Evolutionary conservation across 1,139 yeast species (phyloP).

Genomic region (Scheffersomyces titani): DNA sequence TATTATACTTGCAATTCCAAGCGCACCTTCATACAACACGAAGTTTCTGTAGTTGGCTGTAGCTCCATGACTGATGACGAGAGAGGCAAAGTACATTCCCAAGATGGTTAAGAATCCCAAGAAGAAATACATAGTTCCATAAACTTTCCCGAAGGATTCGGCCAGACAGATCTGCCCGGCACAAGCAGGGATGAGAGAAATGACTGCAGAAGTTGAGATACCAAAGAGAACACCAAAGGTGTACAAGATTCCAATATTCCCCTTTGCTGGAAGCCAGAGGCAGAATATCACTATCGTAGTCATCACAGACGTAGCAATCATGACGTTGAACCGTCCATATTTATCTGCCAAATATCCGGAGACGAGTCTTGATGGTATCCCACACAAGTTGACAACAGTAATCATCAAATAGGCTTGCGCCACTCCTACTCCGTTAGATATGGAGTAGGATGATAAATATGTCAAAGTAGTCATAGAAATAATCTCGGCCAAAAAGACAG

Average conservation of each 20-base stretch:
- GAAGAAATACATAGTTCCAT: slow-evolving; percentile 67
- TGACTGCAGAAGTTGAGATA: slow-evolving; percentile 29
- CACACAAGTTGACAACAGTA: slow-evolving; percentile 47
- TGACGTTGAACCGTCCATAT: slow-evolving; percentile 54
- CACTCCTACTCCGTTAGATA: slow-evolving; percentile 40
- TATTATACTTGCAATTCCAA: slow-evolving; percentile 19
- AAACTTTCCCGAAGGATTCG: slow-evolving; percentile 65
- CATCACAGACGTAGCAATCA: slow-evolving; percentile 40
- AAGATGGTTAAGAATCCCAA: slow-evolving; percentile 60
- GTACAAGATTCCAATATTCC: slow-evolving; percentile 17
- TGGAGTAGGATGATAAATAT: slow-evolving; percentile 53
- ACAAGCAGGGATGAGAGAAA: slow-evolving; percentile 40
- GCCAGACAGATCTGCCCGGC: slow-evolving; percentile 65
- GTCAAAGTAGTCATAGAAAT: slow-evolving; percentile 52
- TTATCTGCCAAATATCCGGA: slow-evolving; percentile 52
- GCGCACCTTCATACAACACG: slow-evolving; percentile 28
- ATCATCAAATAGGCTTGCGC: slow-evolving; percentile 46
- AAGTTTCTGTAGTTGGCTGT: slow-evolving; percentile 20
- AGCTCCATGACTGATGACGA: slow-evolving; percentile 21
- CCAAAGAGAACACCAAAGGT: slow-evolving; percentile 31
- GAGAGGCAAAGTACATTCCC: slow-evolving; percentile 31
- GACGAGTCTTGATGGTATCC: slow-evolving; percentile 47
- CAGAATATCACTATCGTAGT: slow-evolving; percentile 42
- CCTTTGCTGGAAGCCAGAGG: slow-evolving; percentile 46
- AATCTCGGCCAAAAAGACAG: slow-evolving; percentile 49